These are phyloP conservation scores for Talaromyces thailandensis DNA, from an alignment of 495 filamentous ascomycete species.

Conservation along the genomic window DNA sequence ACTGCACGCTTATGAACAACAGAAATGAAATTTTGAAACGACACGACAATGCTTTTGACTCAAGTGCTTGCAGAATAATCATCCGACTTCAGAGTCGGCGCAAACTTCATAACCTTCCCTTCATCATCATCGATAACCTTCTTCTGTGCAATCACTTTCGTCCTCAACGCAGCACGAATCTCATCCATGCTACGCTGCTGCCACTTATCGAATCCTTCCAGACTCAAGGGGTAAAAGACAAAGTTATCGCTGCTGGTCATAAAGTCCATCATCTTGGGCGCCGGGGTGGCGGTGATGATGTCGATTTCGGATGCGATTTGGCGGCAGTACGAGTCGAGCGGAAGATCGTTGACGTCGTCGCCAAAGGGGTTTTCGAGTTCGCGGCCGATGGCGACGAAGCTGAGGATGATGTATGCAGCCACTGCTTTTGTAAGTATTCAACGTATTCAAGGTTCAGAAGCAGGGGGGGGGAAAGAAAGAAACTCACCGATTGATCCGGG, in stretches of 20 bases:
- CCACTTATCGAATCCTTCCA: conserved; percentile 51
- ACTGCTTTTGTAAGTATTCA: conserved; percentile 18
- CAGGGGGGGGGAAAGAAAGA: background rate
- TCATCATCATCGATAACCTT: background rate
- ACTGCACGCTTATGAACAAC: background rate
- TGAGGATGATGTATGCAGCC: conserved; percentile 86
- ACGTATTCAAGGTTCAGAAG: background rate
- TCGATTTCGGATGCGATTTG: conserved; percentile 66
- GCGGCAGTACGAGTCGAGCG: conserved; percentile 67
- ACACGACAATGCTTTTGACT: background rate
- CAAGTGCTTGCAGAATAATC: background rate
- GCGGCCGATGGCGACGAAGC: conserved; percentile 74
- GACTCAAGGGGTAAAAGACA: conserved; percentile 60
- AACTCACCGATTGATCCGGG: conserved; percentile 62
- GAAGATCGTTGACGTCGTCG: conserved; percentile 78
- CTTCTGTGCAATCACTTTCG: conserved; percentile 29
- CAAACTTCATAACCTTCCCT: conserved; percentile 6
- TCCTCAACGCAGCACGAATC: conserved; percentile 44
- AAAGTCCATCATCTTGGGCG: conserved; percentile 50
- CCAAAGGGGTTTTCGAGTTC: conserved; percentile 91
- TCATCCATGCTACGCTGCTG: conserved; percentile 47
- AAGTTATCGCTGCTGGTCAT: conserved; percentile 49
- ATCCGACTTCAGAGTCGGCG: conserved; percentile 14
- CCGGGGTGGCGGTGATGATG: conserved; percentile 51
- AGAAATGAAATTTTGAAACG: background rate